Percentiles rank a stretch among this genome's conserved stretches.
Conservation (phyloP, 2,329 filamentous ascomycete genomes). For the Xylaria sp. region DNA sequence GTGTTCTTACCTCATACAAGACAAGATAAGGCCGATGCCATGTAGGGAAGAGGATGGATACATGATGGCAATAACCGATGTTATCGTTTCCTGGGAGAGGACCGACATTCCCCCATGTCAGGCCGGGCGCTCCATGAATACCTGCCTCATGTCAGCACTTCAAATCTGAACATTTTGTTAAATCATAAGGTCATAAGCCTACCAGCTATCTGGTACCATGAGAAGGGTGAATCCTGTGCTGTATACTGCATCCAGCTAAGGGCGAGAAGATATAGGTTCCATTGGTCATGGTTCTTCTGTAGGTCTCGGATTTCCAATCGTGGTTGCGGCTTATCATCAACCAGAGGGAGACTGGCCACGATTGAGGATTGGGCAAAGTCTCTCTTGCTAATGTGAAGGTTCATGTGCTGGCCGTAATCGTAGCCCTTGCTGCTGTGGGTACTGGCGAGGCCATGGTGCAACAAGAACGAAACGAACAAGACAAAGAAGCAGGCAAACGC, state of each 20-base stretch:
- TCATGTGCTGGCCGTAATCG: constrained; percentile 57
- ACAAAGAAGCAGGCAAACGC: neutral
- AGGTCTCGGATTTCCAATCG: constrained; percentile 74
- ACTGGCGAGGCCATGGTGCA: constrained; percentile 19
- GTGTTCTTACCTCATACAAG: constrained; percentile 57
- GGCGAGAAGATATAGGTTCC: constrained; percentile 79
- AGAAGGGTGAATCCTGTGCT: constrained; percentile 66
- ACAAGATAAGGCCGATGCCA: constrained; percentile 86
- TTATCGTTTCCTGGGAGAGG: constrained; percentile 57
- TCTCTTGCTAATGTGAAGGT: constrained; percentile 47
- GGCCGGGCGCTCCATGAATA: constrained; percentile 78
- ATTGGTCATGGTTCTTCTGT: constrained; percentile 66
- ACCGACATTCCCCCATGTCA: constrained; percentile 58
- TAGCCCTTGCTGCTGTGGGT: constrained; percentile 43
- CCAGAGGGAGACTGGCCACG: constrained; percentile 49
- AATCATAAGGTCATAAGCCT: constrained; percentile 25
- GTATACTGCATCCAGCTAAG: constrained; percentile 74
- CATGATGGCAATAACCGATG: constrained; percentile 79
- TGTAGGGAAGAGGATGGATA: constrained; percentile 74
- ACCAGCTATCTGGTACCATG: constrained; percentile 83
- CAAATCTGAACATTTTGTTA: neutral
- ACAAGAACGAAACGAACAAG: constrained; percentile 17
- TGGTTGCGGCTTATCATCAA: constrained; percentile 49
- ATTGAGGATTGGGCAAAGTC: constrained; percentile 45
- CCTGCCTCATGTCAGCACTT: constrained; percentile 52